These are phyloP conservation scores for Diversispora epigaea DNA, from an alignment of 192 early-diverging fungal genomes.

Conservation along the genomic window DNA sequence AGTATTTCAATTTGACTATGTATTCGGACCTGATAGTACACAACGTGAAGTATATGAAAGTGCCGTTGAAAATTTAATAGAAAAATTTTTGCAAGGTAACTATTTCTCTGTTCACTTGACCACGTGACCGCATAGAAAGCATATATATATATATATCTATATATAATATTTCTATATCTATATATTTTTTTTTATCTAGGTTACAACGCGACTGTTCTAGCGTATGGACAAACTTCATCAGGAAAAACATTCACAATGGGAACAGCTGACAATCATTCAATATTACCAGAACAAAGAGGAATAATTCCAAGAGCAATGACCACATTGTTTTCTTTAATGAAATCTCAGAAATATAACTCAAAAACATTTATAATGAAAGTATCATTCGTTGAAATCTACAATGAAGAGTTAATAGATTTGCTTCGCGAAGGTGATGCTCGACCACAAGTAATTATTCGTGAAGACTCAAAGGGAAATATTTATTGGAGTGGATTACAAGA, in stretches of 20 bases:
- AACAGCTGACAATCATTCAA: slow-evolving; percentile 50
- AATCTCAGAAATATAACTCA: slow-evolving; percentile 34
- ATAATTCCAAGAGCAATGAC: slow-evolving; percentile 76
- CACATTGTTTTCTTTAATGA: slow-evolving; percentile 54
- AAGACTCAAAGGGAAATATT: slow-evolving; percentile 87
- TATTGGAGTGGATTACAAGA: slow-evolving; percentile 83
- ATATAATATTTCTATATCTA: neutral
- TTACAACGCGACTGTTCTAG: slow-evolving; percentile 93
- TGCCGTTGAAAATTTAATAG: slow-evolving; percentile 45
- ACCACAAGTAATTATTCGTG: slow-evolving; percentile 70
- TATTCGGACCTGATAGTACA: slow-evolving; percentile 58
- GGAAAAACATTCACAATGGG: slow-evolving; percentile 99
- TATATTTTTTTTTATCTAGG: slow-evolving; percentile 44
- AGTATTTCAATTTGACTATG: slow-evolving; percentile 65
- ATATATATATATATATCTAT: neutral
- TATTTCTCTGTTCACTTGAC: slow-evolving; percentile 21
- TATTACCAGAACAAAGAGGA: slow-evolving; percentile 46
- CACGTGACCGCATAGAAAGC: neutral
- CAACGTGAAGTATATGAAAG: slow-evolving; percentile 63
- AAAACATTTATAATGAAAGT: slow-evolving; percentile 58
- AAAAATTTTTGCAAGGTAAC: slow-evolving; percentile 53
- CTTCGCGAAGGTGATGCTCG: slow-evolving; percentile 63
- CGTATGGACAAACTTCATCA: slow-evolving; percentile 90
- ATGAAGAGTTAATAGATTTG: slow-evolving; percentile 94
- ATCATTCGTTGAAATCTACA: slow-evolving; percentile 95